Evolutionary conservation across 2,329 filamentous ascomycete genomes (phyloP).

Genomic region (Exophiala alcalophila): DNA sequence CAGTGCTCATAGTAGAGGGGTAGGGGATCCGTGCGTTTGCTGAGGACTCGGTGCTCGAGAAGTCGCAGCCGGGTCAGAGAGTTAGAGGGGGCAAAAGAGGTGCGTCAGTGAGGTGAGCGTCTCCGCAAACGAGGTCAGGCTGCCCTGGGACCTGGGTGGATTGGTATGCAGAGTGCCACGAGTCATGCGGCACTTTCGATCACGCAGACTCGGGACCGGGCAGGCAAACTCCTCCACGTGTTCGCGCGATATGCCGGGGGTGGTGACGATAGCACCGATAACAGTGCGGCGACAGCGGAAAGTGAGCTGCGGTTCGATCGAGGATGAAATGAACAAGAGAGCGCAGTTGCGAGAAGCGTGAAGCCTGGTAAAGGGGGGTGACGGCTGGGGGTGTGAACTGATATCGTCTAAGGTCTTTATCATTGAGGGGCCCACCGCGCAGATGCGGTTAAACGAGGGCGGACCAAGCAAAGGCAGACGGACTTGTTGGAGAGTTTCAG

Average conservation of each 20-base stretch:
- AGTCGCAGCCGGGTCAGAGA: too few species aligned
- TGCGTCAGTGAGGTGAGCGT: not conserved
- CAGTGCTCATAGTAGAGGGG: conserved; percentile 13
- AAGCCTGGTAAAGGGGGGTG: too few species aligned
- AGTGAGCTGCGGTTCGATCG: not conserved
- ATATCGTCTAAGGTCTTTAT: conserved; percentile 22
- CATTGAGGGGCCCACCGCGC: conserved; percentile 13
- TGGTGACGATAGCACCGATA: conserved; percentile 4
- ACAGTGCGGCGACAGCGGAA: conserved; percentile 2
- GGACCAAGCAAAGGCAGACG: conserved; percentile 6
- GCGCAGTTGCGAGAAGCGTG: too few species aligned
- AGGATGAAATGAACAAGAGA: not conserved
- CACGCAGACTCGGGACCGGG: conserved; percentile 18
- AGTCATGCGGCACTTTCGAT: conserved; percentile 25
- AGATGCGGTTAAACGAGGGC: conserved; percentile 7
- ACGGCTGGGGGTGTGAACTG: not conserved
- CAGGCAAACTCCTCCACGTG: conserved; percentile 17
- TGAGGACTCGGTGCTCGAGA: too few species aligned
- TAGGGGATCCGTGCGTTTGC: not conserved
- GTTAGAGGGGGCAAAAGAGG: conserved; percentile 1
- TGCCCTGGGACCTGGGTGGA: conserved; percentile 8
- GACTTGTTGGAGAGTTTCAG: too few species aligned
- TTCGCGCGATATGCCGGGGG: conserved; percentile 5
- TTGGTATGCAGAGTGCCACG: conserved; percentile 18
- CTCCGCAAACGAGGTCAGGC: conserved; percentile 11